These are phyloP conservation scores for Fusarium staphyleae DNA, from an alignment of 2,329 filamentous ascomycete species.

Conservation along the genomic window DNA sequence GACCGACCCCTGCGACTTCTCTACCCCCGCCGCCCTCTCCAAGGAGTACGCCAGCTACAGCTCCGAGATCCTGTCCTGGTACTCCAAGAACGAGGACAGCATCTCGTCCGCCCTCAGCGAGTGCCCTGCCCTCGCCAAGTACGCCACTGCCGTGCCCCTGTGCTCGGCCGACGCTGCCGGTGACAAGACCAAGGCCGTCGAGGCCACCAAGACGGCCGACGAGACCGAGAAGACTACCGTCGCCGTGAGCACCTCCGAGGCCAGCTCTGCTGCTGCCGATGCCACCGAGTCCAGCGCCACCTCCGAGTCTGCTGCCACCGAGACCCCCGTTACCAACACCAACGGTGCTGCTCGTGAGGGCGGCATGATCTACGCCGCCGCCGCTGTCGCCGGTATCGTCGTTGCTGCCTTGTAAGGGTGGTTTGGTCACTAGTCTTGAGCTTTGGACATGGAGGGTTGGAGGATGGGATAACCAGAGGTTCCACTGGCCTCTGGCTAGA, in stretches of 20 bases:
- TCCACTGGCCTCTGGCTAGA: too few species aligned
- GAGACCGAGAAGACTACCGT: constrained; percentile 13
- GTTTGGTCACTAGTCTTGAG: background rate
- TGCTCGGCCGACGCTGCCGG: constrained; percentile 30
- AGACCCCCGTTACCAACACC: constrained; percentile 9
- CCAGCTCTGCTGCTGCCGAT: background rate
- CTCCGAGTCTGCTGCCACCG: constrained; percentile 5
- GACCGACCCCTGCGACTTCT: constrained; percentile 46
- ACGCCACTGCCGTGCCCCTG: constrained; percentile 31
- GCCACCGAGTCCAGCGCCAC: constrained; percentile 1
- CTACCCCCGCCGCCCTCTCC: constrained; percentile 43
- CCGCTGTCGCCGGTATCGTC: constrained; percentile 43
- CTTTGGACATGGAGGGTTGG: background rate
- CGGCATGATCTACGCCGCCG: constrained; percentile 42
- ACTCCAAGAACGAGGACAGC: constrained; percentile 38
- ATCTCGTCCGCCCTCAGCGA: constrained; percentile 37
- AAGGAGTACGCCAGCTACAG: constrained; percentile 45
- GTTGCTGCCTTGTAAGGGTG: constrained; percentile 42
- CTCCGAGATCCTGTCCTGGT: constrained; percentile 44
- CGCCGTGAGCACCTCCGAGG: background rate
- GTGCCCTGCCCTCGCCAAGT: constrained; percentile 39
- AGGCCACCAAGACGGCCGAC: constrained; percentile 11
- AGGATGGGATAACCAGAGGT: background rate
- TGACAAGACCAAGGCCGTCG: background rate
- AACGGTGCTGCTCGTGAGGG: constrained; percentile 39